Conservation (phyloP, 805 yeast species). For the Starmerella riodocensis region DNA sequence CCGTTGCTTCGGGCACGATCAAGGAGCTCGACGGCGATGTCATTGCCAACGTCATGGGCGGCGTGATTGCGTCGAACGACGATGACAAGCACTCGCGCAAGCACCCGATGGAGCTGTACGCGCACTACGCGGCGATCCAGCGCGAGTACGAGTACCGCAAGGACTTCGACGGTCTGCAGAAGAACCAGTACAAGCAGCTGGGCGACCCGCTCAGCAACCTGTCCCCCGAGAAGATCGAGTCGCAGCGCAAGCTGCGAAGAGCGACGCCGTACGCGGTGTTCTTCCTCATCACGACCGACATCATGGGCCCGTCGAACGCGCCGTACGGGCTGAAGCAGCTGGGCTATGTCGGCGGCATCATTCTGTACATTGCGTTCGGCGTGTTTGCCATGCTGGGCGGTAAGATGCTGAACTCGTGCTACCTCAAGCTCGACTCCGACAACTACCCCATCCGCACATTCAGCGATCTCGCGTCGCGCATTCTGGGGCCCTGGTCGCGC, state of each 20-base stretch:
- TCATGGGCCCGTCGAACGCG: conserved; percentile 36
- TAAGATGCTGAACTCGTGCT: conserved; percentile 29
- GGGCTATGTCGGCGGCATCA: conserved; percentile 36
- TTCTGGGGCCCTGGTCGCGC: conserved; percentile 29
- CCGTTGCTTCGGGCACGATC: conserved; percentile 7
- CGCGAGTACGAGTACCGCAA: conserved; percentile 16
- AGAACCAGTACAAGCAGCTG: conserved; percentile 13
- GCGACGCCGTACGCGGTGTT: conserved; percentile 26
- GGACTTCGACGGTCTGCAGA: conserved; percentile 17
- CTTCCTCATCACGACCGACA: conserved; percentile 37
- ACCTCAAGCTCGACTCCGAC: conserved; percentile 31
- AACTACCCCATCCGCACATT: conserved; percentile 34
- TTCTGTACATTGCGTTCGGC: conserved; percentile 33
- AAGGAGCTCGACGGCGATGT: conserved; percentile 9
- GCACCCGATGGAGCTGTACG: conserved; percentile 16
- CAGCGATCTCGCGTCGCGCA: conserved; percentile 33
- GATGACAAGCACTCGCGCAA: conserved; percentile 16
- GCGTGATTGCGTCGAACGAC: conserved; percentile 12
- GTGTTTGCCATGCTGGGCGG: conserved; percentile 34
- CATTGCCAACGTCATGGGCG: conserved; percentile 9
- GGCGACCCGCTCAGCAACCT: conserved; percentile 19
- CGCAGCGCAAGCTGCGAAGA: conserved; percentile 16
- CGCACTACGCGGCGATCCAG: conserved; percentile 19
- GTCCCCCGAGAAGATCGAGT: conserved; percentile 15
- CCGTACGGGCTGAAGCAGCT: conserved; percentile 35